A percentile compares a stretch with the other conserved stretches of the same genome.
Conservation (phyloP, 2,329 filamentous ascomycete species). For the Colletotrichum chrysophilum region DNA sequence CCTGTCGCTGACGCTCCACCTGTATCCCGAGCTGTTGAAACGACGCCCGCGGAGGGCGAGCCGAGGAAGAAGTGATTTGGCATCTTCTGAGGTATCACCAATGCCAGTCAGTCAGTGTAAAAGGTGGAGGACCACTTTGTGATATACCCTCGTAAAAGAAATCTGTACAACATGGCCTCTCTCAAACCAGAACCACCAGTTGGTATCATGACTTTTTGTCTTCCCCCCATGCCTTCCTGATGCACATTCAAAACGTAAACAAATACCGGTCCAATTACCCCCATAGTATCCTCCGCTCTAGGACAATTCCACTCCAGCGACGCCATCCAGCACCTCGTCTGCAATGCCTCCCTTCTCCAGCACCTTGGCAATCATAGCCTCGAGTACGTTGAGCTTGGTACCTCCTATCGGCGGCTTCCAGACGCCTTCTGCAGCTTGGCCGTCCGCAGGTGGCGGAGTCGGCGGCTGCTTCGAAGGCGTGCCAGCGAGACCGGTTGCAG, state of each 20-base stretch:
- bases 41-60: slow-evolving; percentile 18
- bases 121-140: not conserved
- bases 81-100: slow-evolving; percentile 64
- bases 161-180: slow-evolving; percentile 17
- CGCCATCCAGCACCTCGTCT: slow-evolving; percentile 82
- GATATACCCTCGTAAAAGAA: slow-evolving; percentile 12
- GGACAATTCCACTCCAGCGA: slow-evolving; percentile 76
- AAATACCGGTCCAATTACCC: not conserved
- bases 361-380: slow-evolving; percentile 77
- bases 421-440: slow-evolving; percentile 70
- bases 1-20: slow-evolving; percentile 30
- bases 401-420: slow-evolving; percentile 89
- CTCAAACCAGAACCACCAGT: slow-evolving; percentile 1
- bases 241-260: not conserved
- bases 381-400: slow-evolving; percentile 75
- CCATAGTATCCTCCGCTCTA: slow-evolving; percentile 36
- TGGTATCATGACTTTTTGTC: slow-evolving; percentile 18
- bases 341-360: slow-evolving; percentile 80
- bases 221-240: not conserved
- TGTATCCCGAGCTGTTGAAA: not conserved
- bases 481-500: slow-evolving; percentile 50
- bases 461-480: slow-evolving; percentile 42
- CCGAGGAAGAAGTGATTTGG: slow-evolving; percentile 81
- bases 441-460: slow-evolving; percentile 49
- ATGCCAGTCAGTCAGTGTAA: not conserved